Percentiles rank a stretch among this genome's conserved stretches.
These are phyloP conservation scores for Lepraria neglecta DNA, from an alignment of 495 filamentous ascomycete species.

Conservation along the genomic window DNA sequence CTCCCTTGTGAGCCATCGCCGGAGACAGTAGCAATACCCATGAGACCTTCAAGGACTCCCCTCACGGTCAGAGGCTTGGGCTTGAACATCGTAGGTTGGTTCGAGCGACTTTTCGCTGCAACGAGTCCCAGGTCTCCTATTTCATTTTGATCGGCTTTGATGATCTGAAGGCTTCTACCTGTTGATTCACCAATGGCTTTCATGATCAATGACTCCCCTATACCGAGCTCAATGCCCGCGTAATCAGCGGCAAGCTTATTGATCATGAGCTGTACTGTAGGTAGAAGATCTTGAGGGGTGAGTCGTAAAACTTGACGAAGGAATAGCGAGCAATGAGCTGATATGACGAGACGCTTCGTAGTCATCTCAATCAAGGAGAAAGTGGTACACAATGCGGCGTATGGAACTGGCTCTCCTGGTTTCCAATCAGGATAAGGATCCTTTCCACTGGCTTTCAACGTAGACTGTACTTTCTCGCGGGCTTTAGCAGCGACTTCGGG, in stretches of 20 bases:
- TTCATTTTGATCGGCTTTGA: constrained; percentile 90
- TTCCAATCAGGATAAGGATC: constrained; percentile 95
- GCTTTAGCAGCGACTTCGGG: constrained; percentile 69
- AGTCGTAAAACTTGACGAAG: constrained; percentile 86
- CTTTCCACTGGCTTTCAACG: constrained; percentile 55
- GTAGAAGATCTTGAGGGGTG: constrained; percentile 79
- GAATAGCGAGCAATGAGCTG: constrained; percentile 82
- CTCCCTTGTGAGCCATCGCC: constrained; percentile 83
- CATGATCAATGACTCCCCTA: constrained; percentile 97
- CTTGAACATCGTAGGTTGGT: constrained; percentile 95
- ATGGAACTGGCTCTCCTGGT: constrained; percentile 79
- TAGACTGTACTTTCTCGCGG: constrained; percentile 76
- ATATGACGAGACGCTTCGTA: constrained; percentile 78
- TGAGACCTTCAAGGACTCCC: constrained; percentile 80
- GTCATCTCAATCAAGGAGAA: constrained; percentile 93
- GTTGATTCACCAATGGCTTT: constrained; percentile 95
- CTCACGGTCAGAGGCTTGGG: constrained; percentile 83
- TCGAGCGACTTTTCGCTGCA: constrained; percentile 86
- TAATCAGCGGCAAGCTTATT: constrained; percentile 97
- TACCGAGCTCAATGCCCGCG: constrained; percentile 89
- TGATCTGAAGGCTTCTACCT: constrained; percentile 74
- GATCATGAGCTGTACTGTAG: constrained; percentile 90
- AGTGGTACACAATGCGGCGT: constrained; percentile 88
- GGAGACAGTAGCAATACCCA: constrained; percentile 77
- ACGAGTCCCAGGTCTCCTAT: constrained; percentile 94